These are phyloP conservation scores for Xylaria flabelliformis DNA, from an alignment of 495 filamentous ascomycete genomes.

Conservation along the genomic window DNA sequence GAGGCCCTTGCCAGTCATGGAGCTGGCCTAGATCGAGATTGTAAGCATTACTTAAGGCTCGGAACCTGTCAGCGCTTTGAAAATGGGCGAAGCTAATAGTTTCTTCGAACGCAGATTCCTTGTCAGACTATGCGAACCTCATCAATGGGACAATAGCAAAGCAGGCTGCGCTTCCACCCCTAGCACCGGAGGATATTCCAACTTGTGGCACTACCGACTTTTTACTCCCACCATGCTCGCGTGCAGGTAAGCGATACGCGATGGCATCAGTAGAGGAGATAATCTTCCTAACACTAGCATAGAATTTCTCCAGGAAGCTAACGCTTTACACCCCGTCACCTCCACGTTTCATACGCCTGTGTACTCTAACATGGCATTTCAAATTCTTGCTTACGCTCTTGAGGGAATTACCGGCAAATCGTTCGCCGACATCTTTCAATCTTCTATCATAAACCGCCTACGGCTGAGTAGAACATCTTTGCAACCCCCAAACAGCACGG, in stretches of 20 bases:
- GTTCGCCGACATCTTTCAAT: neutral
- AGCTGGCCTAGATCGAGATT: neutral
- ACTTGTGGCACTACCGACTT: neutral
- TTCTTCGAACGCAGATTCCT: neutral
- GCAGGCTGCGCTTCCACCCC: neutral
- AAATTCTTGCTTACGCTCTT: neutral
- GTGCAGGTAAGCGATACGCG: neutral
- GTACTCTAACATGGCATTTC: neutral
- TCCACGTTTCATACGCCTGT: neutral
- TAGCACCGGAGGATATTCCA: neutral
- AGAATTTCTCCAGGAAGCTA: neutral
- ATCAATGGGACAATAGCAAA: neutral
- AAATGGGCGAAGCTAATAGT: neutral
- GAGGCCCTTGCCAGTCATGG: neutral
- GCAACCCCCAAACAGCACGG: neutral
- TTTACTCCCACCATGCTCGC: neutral
- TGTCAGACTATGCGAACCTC: neutral
- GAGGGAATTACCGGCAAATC: neutral
- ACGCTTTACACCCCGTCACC: neutral
- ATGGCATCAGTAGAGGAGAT: neutral
- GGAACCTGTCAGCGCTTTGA: neutral
- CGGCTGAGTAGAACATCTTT: neutral
- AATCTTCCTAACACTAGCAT: neutral
- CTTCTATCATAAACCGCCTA: neutral
- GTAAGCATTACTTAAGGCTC: neutral